Evolutionary conservation across 768 basidiomycete genomes (phyloP).

Genomic region (Mycena alexandri): DNA sequence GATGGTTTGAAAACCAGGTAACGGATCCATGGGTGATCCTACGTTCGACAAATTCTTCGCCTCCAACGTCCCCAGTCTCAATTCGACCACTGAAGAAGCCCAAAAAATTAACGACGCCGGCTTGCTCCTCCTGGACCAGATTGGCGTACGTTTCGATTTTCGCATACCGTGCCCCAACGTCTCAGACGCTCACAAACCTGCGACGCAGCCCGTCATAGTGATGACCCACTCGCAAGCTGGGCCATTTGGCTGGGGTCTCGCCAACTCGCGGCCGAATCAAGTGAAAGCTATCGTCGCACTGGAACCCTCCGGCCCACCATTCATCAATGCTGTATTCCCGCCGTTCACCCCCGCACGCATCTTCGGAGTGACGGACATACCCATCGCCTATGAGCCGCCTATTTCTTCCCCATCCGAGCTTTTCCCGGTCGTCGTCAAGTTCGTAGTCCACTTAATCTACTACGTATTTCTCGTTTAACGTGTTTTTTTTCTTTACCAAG

Average conservation of each 20-base stretch:
- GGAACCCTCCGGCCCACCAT: conserved; percentile 54
- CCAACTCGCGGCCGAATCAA: conserved; percentile 48
- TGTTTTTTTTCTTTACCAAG: neutral
- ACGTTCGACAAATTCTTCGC: conserved; percentile 49
- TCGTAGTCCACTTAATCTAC: neutral
- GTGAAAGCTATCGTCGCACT: conserved; percentile 54
- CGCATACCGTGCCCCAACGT: neutral
- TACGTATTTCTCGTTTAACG: neutral
- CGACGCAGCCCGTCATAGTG: conserved; percentile 47
- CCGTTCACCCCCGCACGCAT: conserved; percentile 44
- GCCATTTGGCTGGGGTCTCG: conserved; percentile 52
- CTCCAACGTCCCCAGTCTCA: conserved; percentile 45
- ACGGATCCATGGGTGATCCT: conserved; percentile 49
- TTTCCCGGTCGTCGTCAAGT: conserved; percentile 37
- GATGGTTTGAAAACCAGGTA: conserved; percentile 13
- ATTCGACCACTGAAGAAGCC: conserved; percentile 36
- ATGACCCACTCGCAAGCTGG: conserved; percentile 56
- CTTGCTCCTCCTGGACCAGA: conserved; percentile 49
- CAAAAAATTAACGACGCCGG: conserved; percentile 50
- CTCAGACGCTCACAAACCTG: neutral
- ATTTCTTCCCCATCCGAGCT: conserved; percentile 47
- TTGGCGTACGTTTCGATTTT: conserved; percentile 47
- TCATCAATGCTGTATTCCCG: conserved; percentile 46
- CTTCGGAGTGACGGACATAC: conserved; percentile 52
- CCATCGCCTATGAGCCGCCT: conserved; percentile 50